phyloP scores from a whole-genome alignment of 257 asterid genomes.

The Salvia miltiorrhiza region DNA sequence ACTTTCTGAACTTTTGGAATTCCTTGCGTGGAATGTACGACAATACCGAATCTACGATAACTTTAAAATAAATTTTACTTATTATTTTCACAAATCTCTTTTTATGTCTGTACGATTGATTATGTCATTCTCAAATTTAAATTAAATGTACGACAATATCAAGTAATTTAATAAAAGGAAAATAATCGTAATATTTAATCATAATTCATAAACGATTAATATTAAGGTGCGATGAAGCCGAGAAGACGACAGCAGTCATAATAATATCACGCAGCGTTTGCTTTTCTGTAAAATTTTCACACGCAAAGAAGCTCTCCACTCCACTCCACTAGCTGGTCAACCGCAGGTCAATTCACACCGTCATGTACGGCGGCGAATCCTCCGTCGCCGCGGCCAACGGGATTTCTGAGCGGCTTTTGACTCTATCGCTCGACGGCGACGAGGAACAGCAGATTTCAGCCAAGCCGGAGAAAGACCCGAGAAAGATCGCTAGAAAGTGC shows the following conservation, averaged over 20 bases:
- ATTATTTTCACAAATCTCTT: too few species aligned
- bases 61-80: too few species aligned
- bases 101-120: too few species aligned
- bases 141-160: too few species aligned
- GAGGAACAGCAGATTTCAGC: conserved; percentile 22
- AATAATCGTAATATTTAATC: too few species aligned
- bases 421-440: conserved; percentile 36
- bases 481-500: conserved; percentile 71
- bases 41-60: too few species aligned
- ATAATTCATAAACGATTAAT: too few species aligned
- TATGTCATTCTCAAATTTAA: too few species aligned
- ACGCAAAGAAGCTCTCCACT: not conserved
- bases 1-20: too few species aligned
- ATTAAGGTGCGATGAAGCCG: too few species aligned
- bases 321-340: conserved; percentile 29
- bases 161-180: too few species aligned
- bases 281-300: not conserved
- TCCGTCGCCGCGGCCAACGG: conserved; percentile 6
- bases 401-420: conserved; percentile 22
- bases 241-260: not conserved
- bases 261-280: not conserved
- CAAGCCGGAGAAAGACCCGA: conserved; percentile 63
- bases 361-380: conserved; percentile 43
- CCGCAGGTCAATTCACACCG: conserved; percentile 35
- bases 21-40: too few species aligned